Conservation (phyloP, 805 yeast genomes). For the Martiniozyma abietophila region DNA sequence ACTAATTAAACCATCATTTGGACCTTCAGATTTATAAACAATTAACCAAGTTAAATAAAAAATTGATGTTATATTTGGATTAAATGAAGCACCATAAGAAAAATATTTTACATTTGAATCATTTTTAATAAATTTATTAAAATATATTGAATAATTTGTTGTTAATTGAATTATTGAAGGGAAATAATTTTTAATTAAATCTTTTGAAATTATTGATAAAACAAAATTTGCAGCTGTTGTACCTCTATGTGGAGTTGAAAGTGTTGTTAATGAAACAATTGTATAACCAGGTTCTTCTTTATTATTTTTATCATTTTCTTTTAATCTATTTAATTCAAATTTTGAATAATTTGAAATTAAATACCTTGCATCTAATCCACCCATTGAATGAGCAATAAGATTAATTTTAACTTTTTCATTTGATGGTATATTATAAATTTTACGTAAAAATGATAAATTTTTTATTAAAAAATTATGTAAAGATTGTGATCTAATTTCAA, state of each 20-base stretch:
- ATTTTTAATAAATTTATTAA: conserved; percentile 45
- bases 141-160: conserved; percentile 38
- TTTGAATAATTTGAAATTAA: conserved; percentile 54
- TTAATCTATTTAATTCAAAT: too few relatives aligned
- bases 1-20: conserved; percentile 83
- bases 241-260: conserved; percentile 86
- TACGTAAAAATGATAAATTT: conserved; percentile 12
- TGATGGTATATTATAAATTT: conserved; percentile 21
- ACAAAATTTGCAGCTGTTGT: conserved; percentile 73
- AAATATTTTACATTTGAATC: conserved; percentile 61
- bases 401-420: conserved; percentile 46
- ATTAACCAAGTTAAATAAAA: conserved; percentile 59
- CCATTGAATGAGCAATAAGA: conserved; percentile 87
- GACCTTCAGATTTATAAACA: conserved; percentile 40
- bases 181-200: conserved; percentile 15
- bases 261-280: conserved; percentile 70
- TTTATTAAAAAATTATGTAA: conserved; percentile 42
- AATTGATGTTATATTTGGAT: conserved; percentile 52
- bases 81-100: conserved; percentile 73
- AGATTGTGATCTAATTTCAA: conserved; percentile 54
- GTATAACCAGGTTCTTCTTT: conserved; percentile 18
- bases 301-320: conserved; percentile 36
- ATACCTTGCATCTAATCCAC: conserved; percentile 80
- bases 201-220: conserved; percentile 22
- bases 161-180: conserved; percentile 57